These are phyloP conservation scores for Epichloe glyceriae DNA, from an alignment of 2,329 filamentous ascomycete genomes.

Conservation along the genomic window DNA sequence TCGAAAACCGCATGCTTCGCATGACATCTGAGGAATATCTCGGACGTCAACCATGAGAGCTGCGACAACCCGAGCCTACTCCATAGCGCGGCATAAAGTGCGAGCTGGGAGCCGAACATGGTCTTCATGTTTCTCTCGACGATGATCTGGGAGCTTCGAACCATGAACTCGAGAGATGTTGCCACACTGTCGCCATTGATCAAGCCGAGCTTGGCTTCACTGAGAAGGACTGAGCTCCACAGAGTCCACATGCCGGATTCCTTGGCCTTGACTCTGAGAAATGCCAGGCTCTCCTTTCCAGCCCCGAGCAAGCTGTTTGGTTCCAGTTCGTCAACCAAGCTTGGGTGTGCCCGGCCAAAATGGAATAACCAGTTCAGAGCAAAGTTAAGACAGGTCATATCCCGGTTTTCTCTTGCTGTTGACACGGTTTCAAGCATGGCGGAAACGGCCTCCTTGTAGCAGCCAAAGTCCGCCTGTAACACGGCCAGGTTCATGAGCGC, in stretches of 20 bases:
- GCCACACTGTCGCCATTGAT: conserved; percentile 54
- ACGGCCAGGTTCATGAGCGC: conserved; percentile 87
- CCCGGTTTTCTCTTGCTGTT: conserved; percentile 86
- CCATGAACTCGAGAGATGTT: conserved; percentile 59
- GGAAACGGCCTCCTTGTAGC: conserved; percentile 75
- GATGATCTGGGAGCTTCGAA: conserved; percentile 72
- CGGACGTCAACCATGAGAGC: conserved; percentile 47
- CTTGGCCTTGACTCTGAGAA: conserved; percentile 73
- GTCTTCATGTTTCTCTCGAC: conserved; percentile 61
- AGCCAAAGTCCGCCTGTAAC: conserved; percentile 89
- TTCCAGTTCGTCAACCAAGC: conserved; percentile 56
- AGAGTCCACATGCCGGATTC: conserved; percentile 78
- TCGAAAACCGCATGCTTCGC: conserved; percentile 47
- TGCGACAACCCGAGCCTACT: conserved; percentile 54
- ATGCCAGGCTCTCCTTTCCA: conserved; percentile 69
- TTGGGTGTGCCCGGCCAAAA: conserved; percentile 74
- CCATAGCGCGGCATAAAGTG: conserved; percentile 62
- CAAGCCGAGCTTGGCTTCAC: conserved; percentile 71
- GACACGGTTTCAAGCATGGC: conserved; percentile 92
- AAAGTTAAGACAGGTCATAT: conserved; percentile 87
- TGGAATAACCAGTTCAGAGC: conserved; percentile 93
- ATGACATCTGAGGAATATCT: conserved; percentile 67
- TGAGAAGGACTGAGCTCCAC: conserved; percentile 70
- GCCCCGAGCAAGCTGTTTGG: conserved; percentile 62
- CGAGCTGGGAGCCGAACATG: conserved; percentile 60